Percentiles rank a stretch among this genome's conserved stretches.
These are phyloP conservation scores for Trichoderma brevicompactum DNA, from an alignment of 2,329 filamentous ascomycete species.

Conservation along the genomic window DNA sequence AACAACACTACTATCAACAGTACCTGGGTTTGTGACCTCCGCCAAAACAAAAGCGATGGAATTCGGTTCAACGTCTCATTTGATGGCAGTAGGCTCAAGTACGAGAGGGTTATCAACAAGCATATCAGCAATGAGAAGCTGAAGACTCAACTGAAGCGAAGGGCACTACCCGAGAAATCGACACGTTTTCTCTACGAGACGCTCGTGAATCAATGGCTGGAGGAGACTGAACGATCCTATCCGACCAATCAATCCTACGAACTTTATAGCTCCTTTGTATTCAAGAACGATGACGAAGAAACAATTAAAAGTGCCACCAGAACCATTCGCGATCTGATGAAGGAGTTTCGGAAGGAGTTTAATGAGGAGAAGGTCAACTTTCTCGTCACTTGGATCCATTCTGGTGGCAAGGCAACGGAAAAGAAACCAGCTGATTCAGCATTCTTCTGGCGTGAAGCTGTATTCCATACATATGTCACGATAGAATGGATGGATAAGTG, in stretches of 20 bases:
- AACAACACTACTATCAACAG: constrained; percentile 10
- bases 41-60: background rate
- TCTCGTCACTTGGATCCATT: constrained; percentile 15
- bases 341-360: background rate
- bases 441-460: constrained; percentile 10
- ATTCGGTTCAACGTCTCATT: background rate
- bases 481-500: constrained; percentile 8
- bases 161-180: constrained; percentile 4
- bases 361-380: constrained; percentile 1
- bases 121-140: background rate
- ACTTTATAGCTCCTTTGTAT: constrained; percentile 12
- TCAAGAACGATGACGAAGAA: background rate
- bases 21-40: constrained; percentile 11
- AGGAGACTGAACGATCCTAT: constrained; percentile 7
- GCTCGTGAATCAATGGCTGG: constrained; percentile 5
- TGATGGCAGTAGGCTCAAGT: constrained; percentile 6
- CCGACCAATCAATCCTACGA: constrained; percentile 7
- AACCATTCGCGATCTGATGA: background rate
- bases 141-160: constrained; percentile 1
- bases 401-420: constrained; percentile 5
- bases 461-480: constrained; percentile 5
- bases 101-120: constrained; percentile 9
- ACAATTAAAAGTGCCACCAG: background rate
- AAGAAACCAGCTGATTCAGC: background rate
- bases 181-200: constrained; percentile 18